Evolutionary conservation across 805 yeast genomes (phyloP), one percentile per base, ranked within the genome.

Genomic region (Starmerella sirachaensis): DNA sequence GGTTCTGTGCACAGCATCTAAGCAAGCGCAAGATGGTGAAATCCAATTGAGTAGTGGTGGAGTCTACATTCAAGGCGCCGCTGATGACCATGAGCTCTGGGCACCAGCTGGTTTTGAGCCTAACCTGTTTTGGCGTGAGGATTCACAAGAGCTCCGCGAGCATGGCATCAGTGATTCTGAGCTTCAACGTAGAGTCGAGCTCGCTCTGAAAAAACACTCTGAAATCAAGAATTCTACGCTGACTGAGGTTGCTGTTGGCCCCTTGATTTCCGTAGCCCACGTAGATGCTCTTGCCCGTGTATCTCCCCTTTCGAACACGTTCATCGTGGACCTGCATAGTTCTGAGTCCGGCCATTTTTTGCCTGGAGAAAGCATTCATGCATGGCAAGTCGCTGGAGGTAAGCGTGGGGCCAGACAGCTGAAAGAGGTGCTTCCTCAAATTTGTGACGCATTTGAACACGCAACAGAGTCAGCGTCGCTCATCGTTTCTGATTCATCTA

Each of bases 11-110:
- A 76, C 84, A 0, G 78, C 80, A 0, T 78, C 86, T 29, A 63
- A 65, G 39, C 65, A 63, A 52, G 70, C 68, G 14, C 77, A 72
- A 46, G 82, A 76, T 54, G 83, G 81, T 6, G 58, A 61, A 6
- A 66, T 61, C 35, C 59, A 60, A 33, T 49, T 66, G 33, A 42
- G 55, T 7, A n/a, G n/a, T n/a, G 77, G 74, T 0, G 76, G 60
- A 46, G 58, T 66, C 0, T 85, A 85, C 52, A 80, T 84, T 1
- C 95, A 84, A 57, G 96, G 96, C 1, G 91, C 94, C 0, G 95
- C 91, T 0, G 96, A 85, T 56, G 95, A 86, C 51, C 94, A 85
- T 54, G 96, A 85, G 51, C 61, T 77, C 9, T 85, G 95, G 96
- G 69, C 78, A 0, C 62, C 68, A 4, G 60, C 65, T 0, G 17